phyloP scores from a whole-genome alignment of 2,329 filamentous ascomycete genomes.

The Teratosphaeria nubilosa region DNA sequence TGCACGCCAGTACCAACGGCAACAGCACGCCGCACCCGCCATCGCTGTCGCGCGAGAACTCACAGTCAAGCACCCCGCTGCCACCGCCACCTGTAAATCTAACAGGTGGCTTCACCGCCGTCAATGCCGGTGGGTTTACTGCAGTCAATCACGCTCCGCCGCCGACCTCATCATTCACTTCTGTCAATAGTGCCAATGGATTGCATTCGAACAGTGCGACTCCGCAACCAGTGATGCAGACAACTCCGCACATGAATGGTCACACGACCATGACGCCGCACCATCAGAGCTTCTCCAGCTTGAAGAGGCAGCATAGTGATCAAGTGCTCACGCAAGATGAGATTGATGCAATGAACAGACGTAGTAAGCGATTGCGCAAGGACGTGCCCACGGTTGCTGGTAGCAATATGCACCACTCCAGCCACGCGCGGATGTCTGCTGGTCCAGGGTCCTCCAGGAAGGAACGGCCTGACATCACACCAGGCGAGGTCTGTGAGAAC shows the following conservation, averaged over 20 bases:
- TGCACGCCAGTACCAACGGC: conserved; percentile 45
- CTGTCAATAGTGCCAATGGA: conserved; percentile 46
- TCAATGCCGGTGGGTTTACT: conserved; percentile 52
- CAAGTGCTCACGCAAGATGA: conserved; percentile 29
- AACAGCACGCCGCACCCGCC: conserved; percentile 13
- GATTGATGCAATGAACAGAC: conserved; percentile 44
- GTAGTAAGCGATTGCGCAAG: conserved; percentile 90
- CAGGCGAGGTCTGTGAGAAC: conserved; percentile 65
- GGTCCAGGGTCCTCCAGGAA: conserved; percentile 50
- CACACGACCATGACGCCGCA: conserved; percentile 14
- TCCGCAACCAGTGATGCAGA: conserved; percentile 38
- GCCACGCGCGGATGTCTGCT: conserved; percentile 68
- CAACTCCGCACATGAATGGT: conserved; percentile 33
- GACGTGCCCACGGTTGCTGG: conserved; percentile 76
- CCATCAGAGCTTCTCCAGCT: conserved; percentile 18
- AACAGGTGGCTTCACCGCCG: conserved; percentile 59
- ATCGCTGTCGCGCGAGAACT: conserved; percentile 5
- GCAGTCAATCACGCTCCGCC: conserved; percentile 52
- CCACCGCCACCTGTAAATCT: conserved; percentile 22
- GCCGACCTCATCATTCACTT: conserved; percentile 38
- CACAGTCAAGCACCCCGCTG: conserved; percentile 25
- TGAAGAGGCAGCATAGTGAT: conserved; percentile 62
- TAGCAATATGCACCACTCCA: conserved; percentile 70
- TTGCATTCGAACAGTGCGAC: conserved; percentile 20
- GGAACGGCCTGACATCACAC: conserved; percentile 47